phyloP scores from a whole-genome alignment of 1,284 basidiomycete genomes.

The Afroboletus lepidellus region DNA sequence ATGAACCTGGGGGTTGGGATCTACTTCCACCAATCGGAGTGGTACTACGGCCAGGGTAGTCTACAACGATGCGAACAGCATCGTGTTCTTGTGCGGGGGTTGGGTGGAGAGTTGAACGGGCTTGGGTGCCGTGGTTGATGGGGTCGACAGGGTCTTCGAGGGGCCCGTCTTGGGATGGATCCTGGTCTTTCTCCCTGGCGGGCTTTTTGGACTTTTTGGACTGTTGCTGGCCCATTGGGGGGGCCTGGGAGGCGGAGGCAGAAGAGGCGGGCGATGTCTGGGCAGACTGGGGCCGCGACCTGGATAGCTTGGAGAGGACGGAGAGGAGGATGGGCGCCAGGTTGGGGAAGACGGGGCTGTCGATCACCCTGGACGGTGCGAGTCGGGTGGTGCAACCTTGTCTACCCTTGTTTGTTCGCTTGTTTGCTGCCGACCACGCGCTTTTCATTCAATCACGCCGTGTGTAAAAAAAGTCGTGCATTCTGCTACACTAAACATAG shows the following conservation, averaged over 20 bases:
- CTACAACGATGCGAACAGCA: conserved; percentile 40
- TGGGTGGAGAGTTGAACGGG: conserved; percentile 42
- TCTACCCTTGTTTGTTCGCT: conserved; percentile 35
- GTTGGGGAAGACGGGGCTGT: conserved; percentile 41
- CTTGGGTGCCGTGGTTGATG: conserved; percentile 42
- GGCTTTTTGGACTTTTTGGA: conserved; percentile 76
- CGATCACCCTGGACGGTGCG: conserved; percentile 33
- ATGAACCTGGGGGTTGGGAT: conserved; percentile 32
- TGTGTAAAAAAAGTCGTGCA: conserved; percentile 29
- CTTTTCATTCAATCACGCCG: conserved; percentile 24
- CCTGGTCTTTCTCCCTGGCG: conserved; percentile 60
- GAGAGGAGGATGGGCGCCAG: conserved; percentile 81
- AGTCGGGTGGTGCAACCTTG: conserved; percentile 21
- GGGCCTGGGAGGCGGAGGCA: conserved; percentile 30
- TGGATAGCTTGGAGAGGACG: conserved; percentile 64
- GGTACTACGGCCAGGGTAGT: conserved; percentile 44
- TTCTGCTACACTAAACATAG: conserved; percentile 18
- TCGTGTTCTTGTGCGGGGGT: conserved; percentile 37
- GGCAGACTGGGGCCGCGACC: conserved; percentile 68
- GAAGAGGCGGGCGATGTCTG: conserved; percentile 42
- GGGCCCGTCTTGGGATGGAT: conserved; percentile 33
- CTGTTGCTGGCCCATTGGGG: conserved; percentile 72
- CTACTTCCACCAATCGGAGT: conserved; percentile 28
- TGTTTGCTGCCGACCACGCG: conserved; percentile 26
- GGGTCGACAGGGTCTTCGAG: conserved; percentile 23